Conservation (phyloP, 306 rosid genomes). For the Inga leiocalycina region DNA sequence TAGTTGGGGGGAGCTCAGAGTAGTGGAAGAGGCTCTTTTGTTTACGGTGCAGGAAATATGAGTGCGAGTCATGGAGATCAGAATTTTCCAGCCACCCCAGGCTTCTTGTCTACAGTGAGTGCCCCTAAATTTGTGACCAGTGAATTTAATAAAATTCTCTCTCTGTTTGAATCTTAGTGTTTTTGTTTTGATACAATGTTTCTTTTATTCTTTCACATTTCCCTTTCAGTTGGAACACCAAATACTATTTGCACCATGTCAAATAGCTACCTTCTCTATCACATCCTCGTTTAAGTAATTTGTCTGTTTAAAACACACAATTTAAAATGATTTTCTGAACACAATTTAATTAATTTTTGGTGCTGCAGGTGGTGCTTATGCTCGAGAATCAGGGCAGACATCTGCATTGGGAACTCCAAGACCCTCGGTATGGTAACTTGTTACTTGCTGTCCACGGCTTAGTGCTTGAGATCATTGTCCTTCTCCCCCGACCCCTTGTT, state of each 20-base stretch:
- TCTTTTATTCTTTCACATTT: background rate
- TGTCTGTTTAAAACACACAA: background rate
- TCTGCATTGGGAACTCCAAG: constrained; percentile 63
- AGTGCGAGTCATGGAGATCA: constrained; percentile 73
- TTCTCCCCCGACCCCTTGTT: too few relatives aligned
- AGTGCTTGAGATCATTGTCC: background rate
- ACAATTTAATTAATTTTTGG: constrained; percentile 34
- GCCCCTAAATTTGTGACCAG: background rate
- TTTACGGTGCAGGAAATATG: constrained; percentile 66
- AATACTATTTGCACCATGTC: background rate
- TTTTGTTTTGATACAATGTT: background rate
- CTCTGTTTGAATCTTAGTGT: background rate
- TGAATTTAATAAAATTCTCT: background rate
- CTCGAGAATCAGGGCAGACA: constrained; percentile 78
- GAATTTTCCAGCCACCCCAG: constrained; percentile 67
- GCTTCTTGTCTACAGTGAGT: constrained; percentile 42
- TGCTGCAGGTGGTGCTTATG: constrained; percentile 84
- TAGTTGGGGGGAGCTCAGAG: constrained; percentile 70
- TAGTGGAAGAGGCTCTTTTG: constrained; percentile 70
- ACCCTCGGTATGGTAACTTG: background rate
- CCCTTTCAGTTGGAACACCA: background rate
- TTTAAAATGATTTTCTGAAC: background rate
- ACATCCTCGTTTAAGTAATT: background rate
- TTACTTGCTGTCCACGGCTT: background rate
- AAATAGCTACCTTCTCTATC: background rate